Percentiles rank a stretch among this genome's conserved stretches.
These are phyloP conservation scores for Coemansia sp. DNA, from an alignment of 192 early-diverging fungal species.

Conservation along the genomic window DNA sequence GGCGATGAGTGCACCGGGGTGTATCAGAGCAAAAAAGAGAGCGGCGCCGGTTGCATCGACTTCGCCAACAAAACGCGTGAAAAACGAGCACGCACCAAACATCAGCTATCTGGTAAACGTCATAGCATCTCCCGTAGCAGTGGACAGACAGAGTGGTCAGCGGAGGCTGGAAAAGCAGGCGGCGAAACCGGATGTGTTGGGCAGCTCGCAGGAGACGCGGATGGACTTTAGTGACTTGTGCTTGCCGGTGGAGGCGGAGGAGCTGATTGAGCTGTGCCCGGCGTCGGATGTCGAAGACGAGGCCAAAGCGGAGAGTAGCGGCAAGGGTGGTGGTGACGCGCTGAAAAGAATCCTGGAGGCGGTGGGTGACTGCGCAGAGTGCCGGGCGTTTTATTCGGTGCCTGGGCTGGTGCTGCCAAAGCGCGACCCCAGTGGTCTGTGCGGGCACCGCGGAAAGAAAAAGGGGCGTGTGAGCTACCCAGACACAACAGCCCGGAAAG, in stretches of 20 bases:
- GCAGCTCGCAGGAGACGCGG: constrained; percentile 43
- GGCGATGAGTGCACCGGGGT: constrained; percentile 14
- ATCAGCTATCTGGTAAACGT: neutral
- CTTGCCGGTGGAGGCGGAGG: constrained; percentile 10
- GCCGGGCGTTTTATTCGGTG: constrained; percentile 34
- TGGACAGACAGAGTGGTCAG: no score
- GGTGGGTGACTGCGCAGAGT: constrained; percentile 32
- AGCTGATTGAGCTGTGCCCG: constrained; percentile 18
- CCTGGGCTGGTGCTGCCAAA: constrained; percentile 43
- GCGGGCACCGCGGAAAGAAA: constrained; percentile 14
- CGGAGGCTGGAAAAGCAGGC: neutral
- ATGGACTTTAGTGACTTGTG: constrained; percentile 35
- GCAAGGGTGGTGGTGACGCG: no score
- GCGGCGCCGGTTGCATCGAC: neutral
- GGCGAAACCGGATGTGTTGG: neutral
- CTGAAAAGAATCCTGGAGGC: constrained; percentile 29
- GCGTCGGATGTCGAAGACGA: constrained; percentile 21
- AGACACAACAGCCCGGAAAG: neutral
- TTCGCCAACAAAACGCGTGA: neutral
- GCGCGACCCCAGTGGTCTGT: constrained; percentile 26
- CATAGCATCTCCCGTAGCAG: neutral
- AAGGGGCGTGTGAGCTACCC: neutral
- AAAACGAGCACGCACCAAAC: neutral
- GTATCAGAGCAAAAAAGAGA: neutral
- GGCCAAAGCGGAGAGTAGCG: no score